phyloP scores from a whole-genome alignment of 305 asterid species.

The Salvia sclarea region DNA sequence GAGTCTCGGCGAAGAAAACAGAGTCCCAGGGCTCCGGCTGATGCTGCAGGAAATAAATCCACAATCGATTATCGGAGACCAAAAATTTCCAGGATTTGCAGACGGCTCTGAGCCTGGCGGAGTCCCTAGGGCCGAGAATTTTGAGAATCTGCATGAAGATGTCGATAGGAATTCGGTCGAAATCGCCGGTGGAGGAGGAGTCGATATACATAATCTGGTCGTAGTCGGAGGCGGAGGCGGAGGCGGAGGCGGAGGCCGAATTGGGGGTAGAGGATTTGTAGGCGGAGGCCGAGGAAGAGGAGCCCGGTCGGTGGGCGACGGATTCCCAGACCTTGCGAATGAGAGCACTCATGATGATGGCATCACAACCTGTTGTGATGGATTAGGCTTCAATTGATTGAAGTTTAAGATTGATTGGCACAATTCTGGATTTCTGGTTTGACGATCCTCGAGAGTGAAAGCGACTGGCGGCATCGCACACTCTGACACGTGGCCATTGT shows the following conservation, averaged over 20 bases:
- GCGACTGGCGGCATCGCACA: background rate
- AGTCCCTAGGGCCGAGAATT: slow-evolving; percentile 71
- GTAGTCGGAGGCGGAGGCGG: slow-evolving; percentile 29
- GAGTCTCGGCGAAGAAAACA: slow-evolving; percentile 74
- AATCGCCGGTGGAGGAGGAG: slow-evolving; percentile 71
- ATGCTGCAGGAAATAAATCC: slow-evolving; percentile 89
- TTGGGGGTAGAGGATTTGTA: too few relatives aligned
- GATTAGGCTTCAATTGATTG: background rate
- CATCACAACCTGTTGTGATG: slow-evolving; percentile 3
- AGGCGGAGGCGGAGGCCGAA: slow-evolving; percentile 33
- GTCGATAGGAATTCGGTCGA: slow-evolving; percentile 80
- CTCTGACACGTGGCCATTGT: slow-evolving; percentile 29
- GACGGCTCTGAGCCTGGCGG: slow-evolving; percentile 67
- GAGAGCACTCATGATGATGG: slow-evolving; percentile 48
- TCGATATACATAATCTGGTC: slow-evolving; percentile 52
- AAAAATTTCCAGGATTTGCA: slow-evolving; percentile 76
- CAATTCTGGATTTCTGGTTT: slow-evolving; percentile 24
- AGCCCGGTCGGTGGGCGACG: slow-evolving; percentile 50
- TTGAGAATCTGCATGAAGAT: slow-evolving; percentile 61
- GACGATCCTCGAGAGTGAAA: slow-evolving; percentile 10
- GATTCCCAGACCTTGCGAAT: slow-evolving; percentile 72
- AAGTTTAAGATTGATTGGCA: background rate
- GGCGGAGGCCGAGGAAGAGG: slow-evolving; percentile 35
- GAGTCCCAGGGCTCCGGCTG: slow-evolving; percentile 75
- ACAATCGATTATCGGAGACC: slow-evolving; percentile 76